These are phyloP conservation scores for Aspergillus quadricinctus DNA, from an alignment of 2,329 filamentous ascomycete species.

Conservation along the genomic window DNA sequence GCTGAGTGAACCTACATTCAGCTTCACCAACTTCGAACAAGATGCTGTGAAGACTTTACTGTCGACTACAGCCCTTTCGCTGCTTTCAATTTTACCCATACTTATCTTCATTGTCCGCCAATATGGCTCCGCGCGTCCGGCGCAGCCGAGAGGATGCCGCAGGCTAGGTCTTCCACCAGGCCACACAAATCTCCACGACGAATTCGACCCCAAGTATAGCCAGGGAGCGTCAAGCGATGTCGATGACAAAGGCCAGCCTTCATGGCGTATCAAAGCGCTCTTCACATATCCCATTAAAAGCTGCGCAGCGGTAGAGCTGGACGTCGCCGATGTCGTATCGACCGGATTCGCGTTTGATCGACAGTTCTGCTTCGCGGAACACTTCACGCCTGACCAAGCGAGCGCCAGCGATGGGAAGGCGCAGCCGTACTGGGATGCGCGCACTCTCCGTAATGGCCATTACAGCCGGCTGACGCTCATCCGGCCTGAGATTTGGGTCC, in stretches of 20 bases:
- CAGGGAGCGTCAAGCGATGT: slow-evolving; percentile 28
- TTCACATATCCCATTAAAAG: slow-evolving; percentile 82
- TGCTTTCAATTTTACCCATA: slow-evolving; percentile 8
- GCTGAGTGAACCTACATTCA: neutral
- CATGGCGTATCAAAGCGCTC: slow-evolving; percentile 61
- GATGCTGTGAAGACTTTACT: slow-evolving; percentile 1
- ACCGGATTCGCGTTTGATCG: slow-evolving; percentile 75
- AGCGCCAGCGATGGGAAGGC: neutral
- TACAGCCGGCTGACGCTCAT: slow-evolving; percentile 66
- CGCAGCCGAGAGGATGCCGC: slow-evolving; percentile 45
- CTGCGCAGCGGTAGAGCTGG: slow-evolving; percentile 71
- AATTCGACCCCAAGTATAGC: slow-evolving; percentile 51
- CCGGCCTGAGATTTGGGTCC: slow-evolving; percentile 58
- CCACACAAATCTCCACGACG: slow-evolving; percentile 52
- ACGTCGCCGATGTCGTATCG: slow-evolving; percentile 58
- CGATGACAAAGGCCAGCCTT: slow-evolving; percentile 32
- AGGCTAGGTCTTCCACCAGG: slow-evolving; percentile 46
- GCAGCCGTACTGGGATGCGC: slow-evolving; percentile 42
- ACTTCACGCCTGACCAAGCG: slow-evolving; percentile 32
- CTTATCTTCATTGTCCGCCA: slow-evolving; percentile 4
- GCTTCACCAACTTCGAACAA: neutral
- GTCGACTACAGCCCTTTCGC: neutral
- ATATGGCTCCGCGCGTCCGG: slow-evolving; percentile 1
- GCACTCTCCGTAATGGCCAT: slow-evolving; percentile 41
- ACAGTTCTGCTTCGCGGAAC: slow-evolving; percentile 75